A percentile compares a stretch with the other conserved stretches of the same genome.
Conservation (phyloP, 805 yeast genomes). For the Metschnikowia dekortorum region DNA sequence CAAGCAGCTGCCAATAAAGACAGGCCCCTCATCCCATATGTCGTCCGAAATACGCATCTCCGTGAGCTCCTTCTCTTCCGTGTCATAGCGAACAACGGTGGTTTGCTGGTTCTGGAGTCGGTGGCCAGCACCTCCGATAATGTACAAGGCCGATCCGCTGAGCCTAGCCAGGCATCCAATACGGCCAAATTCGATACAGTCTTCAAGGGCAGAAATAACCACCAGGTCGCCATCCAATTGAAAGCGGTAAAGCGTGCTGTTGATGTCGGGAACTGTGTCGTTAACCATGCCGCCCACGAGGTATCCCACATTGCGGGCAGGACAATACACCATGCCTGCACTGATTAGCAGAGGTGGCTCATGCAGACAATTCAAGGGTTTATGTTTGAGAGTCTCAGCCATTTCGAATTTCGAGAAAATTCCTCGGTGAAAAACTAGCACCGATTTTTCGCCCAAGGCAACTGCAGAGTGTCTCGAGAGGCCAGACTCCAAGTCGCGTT, state of each 20-base stretch:
- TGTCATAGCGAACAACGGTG: constrained; percentile 32
- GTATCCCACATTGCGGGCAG: constrained; percentile 28
- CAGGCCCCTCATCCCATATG: constrained; percentile 42
- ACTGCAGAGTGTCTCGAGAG: constrained; percentile 13
- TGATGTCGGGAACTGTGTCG: constrained; percentile 26
- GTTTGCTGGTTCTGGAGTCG: constrained; percentile 25
- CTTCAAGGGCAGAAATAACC: constrained; percentile 8
- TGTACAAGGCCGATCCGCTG: constrained; percentile 29
- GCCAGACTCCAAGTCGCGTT: constrained; percentile 24
- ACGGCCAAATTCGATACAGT: constrained; percentile 36
- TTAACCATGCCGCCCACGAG: constrained; percentile 47
- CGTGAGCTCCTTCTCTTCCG: constrained; percentile 2
- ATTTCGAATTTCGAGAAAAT: constrained; percentile 1
- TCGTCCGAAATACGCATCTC: constrained; percentile 21
- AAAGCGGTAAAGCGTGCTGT: constrained; percentile 33
- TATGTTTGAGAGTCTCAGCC: background rate
- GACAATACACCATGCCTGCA: constrained; percentile 32
- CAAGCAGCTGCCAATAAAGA: constrained; percentile 53
- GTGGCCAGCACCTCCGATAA: constrained; percentile 59
- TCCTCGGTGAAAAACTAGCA: constrained; percentile 12
- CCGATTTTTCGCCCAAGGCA: background rate
- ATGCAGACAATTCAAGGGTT: background rate
- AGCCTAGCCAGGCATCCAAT: constrained; percentile 44
- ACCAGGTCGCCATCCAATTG: constrained; percentile 14
- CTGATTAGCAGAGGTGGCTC: constrained; percentile 17